Base-by-base conservation (phyloP, 2,329 filamentous ascomycete species). In the Knoxdaviesia capensis region DNA sequence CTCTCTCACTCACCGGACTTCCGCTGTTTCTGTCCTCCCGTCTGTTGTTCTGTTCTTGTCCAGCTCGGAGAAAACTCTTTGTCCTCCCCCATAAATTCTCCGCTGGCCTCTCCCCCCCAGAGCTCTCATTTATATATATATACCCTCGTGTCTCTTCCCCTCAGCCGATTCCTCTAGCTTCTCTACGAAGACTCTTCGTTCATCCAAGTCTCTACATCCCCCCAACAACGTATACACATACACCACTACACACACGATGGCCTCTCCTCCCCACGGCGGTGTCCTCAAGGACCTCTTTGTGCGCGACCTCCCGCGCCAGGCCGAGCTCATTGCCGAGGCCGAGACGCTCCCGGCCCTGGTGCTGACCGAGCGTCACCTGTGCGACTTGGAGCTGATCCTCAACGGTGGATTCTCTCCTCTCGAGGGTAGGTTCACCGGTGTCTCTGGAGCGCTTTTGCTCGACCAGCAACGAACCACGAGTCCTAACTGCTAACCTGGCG, bases 341-440 rank as follows among this genome's bases (percentile, higher is more conserved):
- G 87, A 94, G 69, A 79, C 58, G 32, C 77, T 96, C 38, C 84
- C 86, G 34, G 82, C 88, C 34, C 70, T 98, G 51, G 66, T 80
- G 46, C 77, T 98, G 51, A 81, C 74, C 41, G 90, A 98, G 71
- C 79, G 90, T 55, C 90, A 98, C 65, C 77, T 98, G 40, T 98
- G 90, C 65, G 90, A 98, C 71, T 72, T 98, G 51, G 90, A 98
- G 65, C 66, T 98, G 63, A 86, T 98, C 56, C 77, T 98, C 61
- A 96, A 86, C 62, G 90, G 90, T 59, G 90, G 90, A 50, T 98
- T 98, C 69, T 94, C 87, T 49, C 90, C 90, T 45, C 75, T 98
- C 36, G 88, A 98, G 75, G 90, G 87, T 92, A 54, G 48, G 76
- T 70, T 37, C 45, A 41, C 38, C 41, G 38, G 32, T 10, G 36